A percentile compares a stretch with the other conserved stretches of the same genome.
phyloP scores from a whole-genome alignment of 176 grass and related monocot genomes.

The Zea mays region Zm-B73-REFERENCE-NAM-5.0 NC_050102.1:140631001-140631500 shows the following conservation, averaged over 20 bases:
- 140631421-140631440: background rate
- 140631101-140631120: background rate
- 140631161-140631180: background rate
- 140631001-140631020: conserved; percentile 37
- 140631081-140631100: background rate
- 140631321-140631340: too few species aligned
- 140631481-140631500: background rate
- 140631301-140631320: background rate
- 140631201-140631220: background rate
- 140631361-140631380: background rate
- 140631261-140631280: background rate
- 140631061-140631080: too few species aligned
- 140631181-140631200: background rate
- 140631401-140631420: background rate
- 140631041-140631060: background rate
- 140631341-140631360: background rate
- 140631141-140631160: conserved; percentile 13
- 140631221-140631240: background rate
- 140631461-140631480: background rate
- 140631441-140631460: background rate
- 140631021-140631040: conserved; percentile 34
- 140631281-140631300: background rate
- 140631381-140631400: background rate
- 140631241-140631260: background rate
- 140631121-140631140: conserved; percentile 43